A percentile compares a stretch with the other conserved stretches of the same genome.
These are phyloP conservation scores for Ascocoryne sarcoides DNA, from an alignment of 2,329 filamentous ascomycete species.

Conservation along the genomic window DNA sequence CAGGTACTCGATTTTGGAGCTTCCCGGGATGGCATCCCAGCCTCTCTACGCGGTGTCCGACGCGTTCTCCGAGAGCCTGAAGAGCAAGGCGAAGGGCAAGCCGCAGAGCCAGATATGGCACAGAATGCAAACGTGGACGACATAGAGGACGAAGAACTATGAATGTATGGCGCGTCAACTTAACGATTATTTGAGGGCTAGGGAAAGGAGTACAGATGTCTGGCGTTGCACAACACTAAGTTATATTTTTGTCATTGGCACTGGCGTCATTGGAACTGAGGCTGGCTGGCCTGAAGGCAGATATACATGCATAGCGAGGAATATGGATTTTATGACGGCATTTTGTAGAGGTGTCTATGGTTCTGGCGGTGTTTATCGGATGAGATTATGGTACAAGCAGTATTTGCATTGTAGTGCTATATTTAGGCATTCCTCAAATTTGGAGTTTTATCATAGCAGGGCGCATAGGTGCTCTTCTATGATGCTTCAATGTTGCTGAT, in stretches of 20 bases:
- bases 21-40: conserved; percentile 74
- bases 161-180: conserved; percentile 1
- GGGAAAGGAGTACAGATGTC: background rate
- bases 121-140: no score
- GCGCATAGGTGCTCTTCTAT: no score
- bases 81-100: conserved; percentile 7
- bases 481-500: no score
- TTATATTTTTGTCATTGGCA: conserved; percentile 6
- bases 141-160: conserved; percentile 15
- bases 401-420: no score
- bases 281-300: background rate
- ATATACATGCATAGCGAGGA: conserved; percentile 14
- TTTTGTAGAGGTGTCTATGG: no score
- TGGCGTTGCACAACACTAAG: conserved; percentile 1
- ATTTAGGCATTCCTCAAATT: no score
- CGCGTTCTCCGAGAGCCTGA: conserved; percentile 40
- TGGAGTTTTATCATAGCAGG: no score
- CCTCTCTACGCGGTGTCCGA: conserved; percentile 68
- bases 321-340: no score
- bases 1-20: conserved; percentile 97
- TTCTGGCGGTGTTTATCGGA: no score
- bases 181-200: conserved; percentile 8
- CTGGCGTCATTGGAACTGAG: background rate
- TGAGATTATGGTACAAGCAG: no score
- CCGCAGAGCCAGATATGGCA: no score